A percentile compares a stretch with the other conserved stretches of the same genome.
These are phyloP conservation scores for Cystobasidiaceae sp. DNA, from an alignment of 1,284 basidiomycete species.

Conservation along the genomic window DNA sequence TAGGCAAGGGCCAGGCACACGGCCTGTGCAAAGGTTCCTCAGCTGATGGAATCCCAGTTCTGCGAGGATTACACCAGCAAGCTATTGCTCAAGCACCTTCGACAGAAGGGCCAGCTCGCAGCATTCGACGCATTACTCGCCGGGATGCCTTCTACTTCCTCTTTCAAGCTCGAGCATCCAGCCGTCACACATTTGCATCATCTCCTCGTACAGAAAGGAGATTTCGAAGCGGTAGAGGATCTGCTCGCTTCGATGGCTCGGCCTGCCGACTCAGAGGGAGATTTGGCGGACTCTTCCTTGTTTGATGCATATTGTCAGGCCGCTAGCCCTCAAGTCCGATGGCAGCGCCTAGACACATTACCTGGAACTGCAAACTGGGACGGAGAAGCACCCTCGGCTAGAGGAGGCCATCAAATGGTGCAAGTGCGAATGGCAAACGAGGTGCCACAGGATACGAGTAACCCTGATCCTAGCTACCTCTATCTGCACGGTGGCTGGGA, in stretches of 20 bases:
- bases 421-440: too few relatives aligned
- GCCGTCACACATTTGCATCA: conserved; percentile 43
- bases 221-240: conserved; percentile 43
- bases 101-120: conserved; percentile 40
- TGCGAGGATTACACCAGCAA: conserved; percentile 40
- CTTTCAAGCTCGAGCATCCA: conserved; percentile 43
- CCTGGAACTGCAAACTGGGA: conserved; percentile 12
- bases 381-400: conserved; percentile 35
- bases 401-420: conserved; percentile 47
- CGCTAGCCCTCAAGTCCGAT: conserved; percentile 5
- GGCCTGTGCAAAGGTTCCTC: not conserved
- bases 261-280: not conserved
- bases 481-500: conserved; percentile 48
- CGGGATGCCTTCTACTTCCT: not conserved
- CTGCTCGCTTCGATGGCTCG: conserved; percentile 41
- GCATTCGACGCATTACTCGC: conserved; percentile 38
- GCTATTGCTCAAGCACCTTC: conserved; percentile 47
- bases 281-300: not conserved
- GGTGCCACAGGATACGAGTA: too few relatives aligned
- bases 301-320: not conserved
- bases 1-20: not conserved
- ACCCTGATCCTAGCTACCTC: conserved; percentile 30
- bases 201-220: conserved; percentile 41
- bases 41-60: too few relatives aligned
- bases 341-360: conserved; percentile 27